A percentile compares a stretch with the other conserved stretches of the same genome.
Conservation (phyloP, 257 asterid genomes). For the Ilex aquifolium region DNA sequence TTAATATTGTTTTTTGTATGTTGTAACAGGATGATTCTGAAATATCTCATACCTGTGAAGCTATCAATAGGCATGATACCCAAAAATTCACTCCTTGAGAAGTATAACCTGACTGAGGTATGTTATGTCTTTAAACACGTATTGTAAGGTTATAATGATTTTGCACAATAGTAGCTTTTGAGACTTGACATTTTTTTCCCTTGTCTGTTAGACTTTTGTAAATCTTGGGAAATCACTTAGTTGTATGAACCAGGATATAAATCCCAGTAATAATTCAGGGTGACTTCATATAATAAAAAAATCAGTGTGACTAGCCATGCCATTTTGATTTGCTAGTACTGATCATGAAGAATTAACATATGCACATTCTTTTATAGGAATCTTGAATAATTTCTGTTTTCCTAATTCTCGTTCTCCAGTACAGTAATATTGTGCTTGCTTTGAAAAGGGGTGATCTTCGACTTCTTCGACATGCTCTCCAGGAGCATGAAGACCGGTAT, state of each 20-base stretch:
- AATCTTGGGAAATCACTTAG: too few species aligned
- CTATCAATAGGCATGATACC: conserved; percentile 88
- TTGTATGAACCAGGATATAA: too few species aligned
- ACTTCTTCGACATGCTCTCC: conserved; percentile 76
- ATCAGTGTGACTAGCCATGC: too few species aligned
- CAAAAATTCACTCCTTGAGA: conserved; percentile 46
- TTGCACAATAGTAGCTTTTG: too few species aligned
- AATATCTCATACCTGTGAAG: conserved; percentile 89
- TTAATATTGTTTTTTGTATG: conserved; percentile 12
- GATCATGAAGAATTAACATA: neutral
- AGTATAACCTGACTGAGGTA: conserved; percentile 83
- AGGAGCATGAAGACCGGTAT: conserved; percentile 88
- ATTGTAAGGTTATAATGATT: too few species aligned
- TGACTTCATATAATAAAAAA: too few species aligned
- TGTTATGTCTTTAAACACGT: conserved; percentile 12
- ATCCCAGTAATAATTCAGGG: too few species aligned
- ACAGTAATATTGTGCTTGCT: conserved; percentile 69
- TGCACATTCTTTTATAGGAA: conserved; percentile 5
- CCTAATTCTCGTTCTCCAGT: conserved; percentile 44
- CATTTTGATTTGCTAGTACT: too few species aligned
- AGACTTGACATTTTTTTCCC: too few species aligned
- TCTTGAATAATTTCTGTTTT: conserved; percentile 3
- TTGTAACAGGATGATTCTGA: conserved; percentile 77
- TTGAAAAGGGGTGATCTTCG: conserved; percentile 93
- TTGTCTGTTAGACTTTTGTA: too few species aligned